Base-by-base conservation (phyloP, 2,329 filamentous ascomycete genomes). In the Cercospora zeina region DNA sequence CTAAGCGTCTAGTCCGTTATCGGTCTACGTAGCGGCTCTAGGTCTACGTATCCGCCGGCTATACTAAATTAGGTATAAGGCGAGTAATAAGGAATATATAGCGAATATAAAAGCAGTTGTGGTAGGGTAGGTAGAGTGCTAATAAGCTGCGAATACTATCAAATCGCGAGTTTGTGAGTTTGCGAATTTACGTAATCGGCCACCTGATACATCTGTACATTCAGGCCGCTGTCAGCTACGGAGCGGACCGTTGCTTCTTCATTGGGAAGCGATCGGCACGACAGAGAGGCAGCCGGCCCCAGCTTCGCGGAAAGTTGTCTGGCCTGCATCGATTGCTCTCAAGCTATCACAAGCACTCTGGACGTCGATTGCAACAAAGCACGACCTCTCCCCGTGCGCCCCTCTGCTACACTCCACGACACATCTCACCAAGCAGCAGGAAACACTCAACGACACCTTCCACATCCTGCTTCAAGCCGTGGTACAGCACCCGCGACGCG, bases 271-370 rank as follows among this genome's bases (percentile, higher is more conserved):
- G 49, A 53, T 53, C 49, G 31, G 30, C 49, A 16, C 3, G 27
- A 34, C 27, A 34, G 49, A 53, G 49, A 33, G 49, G 31, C 27
- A 34, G 49, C 49, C 16, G n/a, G 27, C 27, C 49, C 49, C 49
- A 33, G 27, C 27, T 53, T 34, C 49, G 31, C 49, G 30, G 49
- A 53, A 53, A 53, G 49, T 53, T 53, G 49, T 51, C 49, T 51
- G 24, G 49, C 49, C 27, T 33, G 49, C 27, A 10, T 53, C 16
- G 27, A 34, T n/a, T 34, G 49, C 49, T 53, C n/a, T 16, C 14
- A 30, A 31, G 27, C n/a, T 53, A 53, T 13, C 49, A 53, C 27
- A 33, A 34, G 24, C 31, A 14, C 27, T 34, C 13, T 21, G 27
- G 27, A 31, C 14, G 49, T 34, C 27, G 30, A 53, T 24, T 19